Conservation (phyloP, 208 protist genomes). For the Phytomonas sp. region DNA sequence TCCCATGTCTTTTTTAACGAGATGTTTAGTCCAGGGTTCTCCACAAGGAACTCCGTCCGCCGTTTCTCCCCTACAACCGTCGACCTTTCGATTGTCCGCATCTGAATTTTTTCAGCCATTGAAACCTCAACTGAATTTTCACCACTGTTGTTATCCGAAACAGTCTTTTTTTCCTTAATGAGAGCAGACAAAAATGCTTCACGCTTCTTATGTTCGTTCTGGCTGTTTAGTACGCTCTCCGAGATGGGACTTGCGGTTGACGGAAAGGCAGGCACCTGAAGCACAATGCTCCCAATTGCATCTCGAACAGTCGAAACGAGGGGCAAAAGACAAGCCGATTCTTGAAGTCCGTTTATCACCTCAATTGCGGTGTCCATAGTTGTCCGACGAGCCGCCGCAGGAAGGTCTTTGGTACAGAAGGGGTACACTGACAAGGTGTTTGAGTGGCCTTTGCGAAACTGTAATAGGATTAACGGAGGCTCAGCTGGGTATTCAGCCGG, state of each 20-base stretch:
- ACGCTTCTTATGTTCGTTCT: constrained; percentile 36
- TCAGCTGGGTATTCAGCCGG: constrained; percentile 73
- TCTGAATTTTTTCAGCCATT: constrained; percentile 57
- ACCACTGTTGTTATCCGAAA: constrained; percentile 37
- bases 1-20: constrained; percentile 51
- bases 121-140: constrained; percentile 32
- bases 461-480: constrained; percentile 57
- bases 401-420: constrained; percentile 56
- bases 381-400: constrained; percentile 34
- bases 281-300: constrained; percentile 24
- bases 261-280: constrained; percentile 11
- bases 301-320: constrained; percentile 64
- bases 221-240: constrained; percentile 20
- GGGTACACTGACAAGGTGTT: constrained; percentile 25
- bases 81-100: constrained; percentile 50
- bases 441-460: constrained; percentile 24
- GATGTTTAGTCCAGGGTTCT: constrained; percentile 27
- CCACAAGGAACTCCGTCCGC: constrained; percentile 37
- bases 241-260: constrained; percentile 8
- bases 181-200: constrained; percentile 62
- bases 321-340: constrained; percentile 52
- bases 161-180: constrained; percentile 18
- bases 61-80: constrained; percentile 17
- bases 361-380: constrained; percentile 67
- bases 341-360: constrained; percentile 56